phyloP scores from a whole-genome alignment of 2,329 filamentous ascomycete species.

The Colletotrichum cereale region DNA sequence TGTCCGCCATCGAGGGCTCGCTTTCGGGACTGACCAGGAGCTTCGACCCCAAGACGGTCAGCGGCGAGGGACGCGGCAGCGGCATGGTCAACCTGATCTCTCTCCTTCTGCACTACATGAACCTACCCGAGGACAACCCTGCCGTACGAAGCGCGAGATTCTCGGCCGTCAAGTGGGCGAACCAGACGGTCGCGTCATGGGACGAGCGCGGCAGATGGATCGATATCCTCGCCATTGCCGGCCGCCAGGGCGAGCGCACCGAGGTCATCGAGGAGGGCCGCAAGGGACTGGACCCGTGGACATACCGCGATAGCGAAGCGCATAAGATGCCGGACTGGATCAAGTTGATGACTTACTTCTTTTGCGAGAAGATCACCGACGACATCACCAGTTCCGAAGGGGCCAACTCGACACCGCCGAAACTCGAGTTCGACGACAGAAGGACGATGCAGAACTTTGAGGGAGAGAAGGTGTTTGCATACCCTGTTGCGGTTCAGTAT shows the following conservation, averaged over 20 bases:
- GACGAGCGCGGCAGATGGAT: constrained; percentile 89
- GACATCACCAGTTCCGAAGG: constrained; percentile 18
- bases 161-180: constrained; percentile 88
- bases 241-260: constrained; percentile 74
- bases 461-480: constrained; percentile 64
- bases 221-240: constrained; percentile 83
- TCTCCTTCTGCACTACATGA: constrained; percentile 78
- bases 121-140: constrained; percentile 60
- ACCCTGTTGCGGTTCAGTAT: constrained; percentile 78
- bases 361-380: constrained; percentile 48
- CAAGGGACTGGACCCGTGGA: constrained; percentile 83
- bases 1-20: constrained; percentile 90
- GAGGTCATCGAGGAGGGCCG: constrained; percentile 92
- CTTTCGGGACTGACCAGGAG: constrained; percentile 77
- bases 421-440: constrained; percentile 43
- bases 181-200: constrained; percentile 84
- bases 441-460: constrained; percentile 61
- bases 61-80: constrained; percentile 43
- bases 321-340: constrained; percentile 62
- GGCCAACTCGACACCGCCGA: constrained; percentile 13
- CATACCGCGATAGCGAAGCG: constrained; percentile 51
- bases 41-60: constrained; percentile 52
- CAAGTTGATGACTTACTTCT: constrained; percentile 63
- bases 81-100: constrained; percentile 52
- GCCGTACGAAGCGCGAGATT: constrained; percentile 82